Percentiles rank a stretch among this genome's conserved stretches.
phyloP scores from a whole-genome alignment of 371 early-diverging fungal species.

The Mucor velutinosus region DNA sequence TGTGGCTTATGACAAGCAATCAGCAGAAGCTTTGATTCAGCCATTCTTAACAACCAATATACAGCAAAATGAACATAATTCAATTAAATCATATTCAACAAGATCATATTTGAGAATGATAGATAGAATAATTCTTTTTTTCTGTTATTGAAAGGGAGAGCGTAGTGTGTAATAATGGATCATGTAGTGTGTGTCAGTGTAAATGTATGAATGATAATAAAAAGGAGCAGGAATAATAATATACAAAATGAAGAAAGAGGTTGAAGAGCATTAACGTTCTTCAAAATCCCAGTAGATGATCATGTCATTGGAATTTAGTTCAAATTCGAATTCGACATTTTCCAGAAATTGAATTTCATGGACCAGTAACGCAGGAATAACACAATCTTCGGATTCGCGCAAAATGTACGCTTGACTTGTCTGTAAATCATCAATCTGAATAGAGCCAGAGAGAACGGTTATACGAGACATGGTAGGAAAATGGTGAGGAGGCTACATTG shows the following conservation, averaged over 20 bases:
- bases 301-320: constrained; percentile 30
- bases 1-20: neutral
- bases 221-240: neutral
- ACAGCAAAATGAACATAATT: neutral
- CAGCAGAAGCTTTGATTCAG: neutral
- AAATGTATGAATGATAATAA: neutral
- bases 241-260: neutral
- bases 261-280: constrained; percentile 22
- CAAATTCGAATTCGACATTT: constrained; percentile 35
- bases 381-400: constrained; percentile 20
- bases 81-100: neutral
- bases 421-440: constrained; percentile 31
- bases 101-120: neutral
- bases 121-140: neutral
- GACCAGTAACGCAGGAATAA: constrained; percentile 32
- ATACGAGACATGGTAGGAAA: constrained; percentile 30
- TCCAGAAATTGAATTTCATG: constrained; percentile 35
- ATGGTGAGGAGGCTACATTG: constrained; percentile 34
- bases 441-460: constrained; percentile 28
- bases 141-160: neutral
- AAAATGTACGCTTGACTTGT: constrained; percentile 30
- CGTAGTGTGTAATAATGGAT: neutral
- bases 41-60: neutral
- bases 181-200: neutral
- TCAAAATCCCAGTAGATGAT: constrained; percentile 40